phyloP scores from a whole-genome alignment of 1,139 yeast genomes.

The Geotrichum fermentans region DNA sequence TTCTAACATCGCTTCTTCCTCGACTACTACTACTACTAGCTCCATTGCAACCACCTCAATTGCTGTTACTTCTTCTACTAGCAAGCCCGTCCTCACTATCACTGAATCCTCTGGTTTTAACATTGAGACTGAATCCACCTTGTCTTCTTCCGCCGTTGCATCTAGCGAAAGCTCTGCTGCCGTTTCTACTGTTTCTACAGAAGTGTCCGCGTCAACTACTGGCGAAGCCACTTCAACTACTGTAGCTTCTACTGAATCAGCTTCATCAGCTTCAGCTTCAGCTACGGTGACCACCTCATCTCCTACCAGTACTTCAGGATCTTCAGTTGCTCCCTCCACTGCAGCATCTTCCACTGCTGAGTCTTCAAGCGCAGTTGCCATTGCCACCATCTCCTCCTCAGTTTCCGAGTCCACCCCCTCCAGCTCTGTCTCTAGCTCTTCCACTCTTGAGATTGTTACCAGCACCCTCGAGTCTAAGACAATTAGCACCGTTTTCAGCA shows the following conservation, averaged over 20 bases:
- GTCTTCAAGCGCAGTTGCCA: neutral
- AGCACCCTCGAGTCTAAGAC: conserved; percentile 4
- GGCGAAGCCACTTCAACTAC: neutral
- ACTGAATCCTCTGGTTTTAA: neutral
- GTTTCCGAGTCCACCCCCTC: neutral
- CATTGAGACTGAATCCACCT: neutral
- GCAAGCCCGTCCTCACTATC: neutral
- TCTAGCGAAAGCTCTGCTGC: neutral
- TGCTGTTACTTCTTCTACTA: conserved; percentile 6
- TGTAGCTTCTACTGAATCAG: neutral
- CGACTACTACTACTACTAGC: neutral
- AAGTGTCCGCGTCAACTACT: neutral
- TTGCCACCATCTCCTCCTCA: neutral
- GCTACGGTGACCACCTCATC: neutral
- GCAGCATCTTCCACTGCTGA: neutral
- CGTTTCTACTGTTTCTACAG: neutral
- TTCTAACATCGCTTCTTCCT: neutral
- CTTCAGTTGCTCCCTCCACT: neutral
- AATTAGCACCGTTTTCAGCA: neutral
- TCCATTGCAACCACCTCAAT: conserved; percentile 1
- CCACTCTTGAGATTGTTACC: conserved; percentile 2
- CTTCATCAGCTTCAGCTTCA: neutral
- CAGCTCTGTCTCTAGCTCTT: neutral
- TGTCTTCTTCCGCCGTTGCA: neutral
- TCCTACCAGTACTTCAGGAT: neutral